A percentile compares a stretch with the other conserved stretches of the same genome.
Evolutionary conservation across 2,329 filamentous ascomycete species (phyloP).

Genomic region (Cercospora zeina): DNA sequence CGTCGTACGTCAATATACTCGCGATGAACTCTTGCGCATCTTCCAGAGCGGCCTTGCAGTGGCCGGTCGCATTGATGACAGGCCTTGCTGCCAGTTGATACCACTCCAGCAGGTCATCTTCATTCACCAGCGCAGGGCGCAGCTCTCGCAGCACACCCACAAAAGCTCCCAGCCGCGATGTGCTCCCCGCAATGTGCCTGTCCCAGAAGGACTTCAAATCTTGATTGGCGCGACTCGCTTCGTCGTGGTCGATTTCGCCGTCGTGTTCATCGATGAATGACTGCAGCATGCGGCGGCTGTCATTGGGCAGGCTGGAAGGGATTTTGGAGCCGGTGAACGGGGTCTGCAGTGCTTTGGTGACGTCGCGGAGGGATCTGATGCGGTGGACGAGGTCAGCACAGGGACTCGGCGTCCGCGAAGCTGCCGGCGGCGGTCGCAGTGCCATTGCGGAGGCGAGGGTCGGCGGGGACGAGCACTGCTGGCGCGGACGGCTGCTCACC

Average conservation of each 20-base stretch:
- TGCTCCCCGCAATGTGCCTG: conserved; percentile 59
- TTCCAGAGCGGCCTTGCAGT: conserved; percentile 63
- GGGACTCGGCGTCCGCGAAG: conserved; percentile 17
- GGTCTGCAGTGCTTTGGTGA: conserved; percentile 49
- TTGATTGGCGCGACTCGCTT: conserved; percentile 66
- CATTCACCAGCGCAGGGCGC: conserved; percentile 63
- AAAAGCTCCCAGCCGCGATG: conserved; percentile 65
- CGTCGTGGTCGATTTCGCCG: conserved; percentile 58
- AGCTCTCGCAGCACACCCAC: conserved; percentile 66
- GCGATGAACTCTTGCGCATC: conserved; percentile 67
- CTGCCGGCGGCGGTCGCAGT: not conserved
- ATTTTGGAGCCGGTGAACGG: conserved; percentile 47
- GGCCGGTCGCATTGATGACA: conserved; percentile 57
- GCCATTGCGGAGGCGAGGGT: conserved; percentile 4
- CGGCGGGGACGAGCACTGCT: not conserved
- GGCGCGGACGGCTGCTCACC: not conserved
- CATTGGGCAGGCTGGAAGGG: conserved; percentile 63
- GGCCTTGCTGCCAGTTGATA: conserved; percentile 65
- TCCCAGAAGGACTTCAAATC: conserved; percentile 69
- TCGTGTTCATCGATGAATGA: conserved; percentile 67
- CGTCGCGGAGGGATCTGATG: conserved; percentile 51
- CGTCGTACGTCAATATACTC: conserved; percentile 64
- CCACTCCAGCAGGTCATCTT: conserved; percentile 67
- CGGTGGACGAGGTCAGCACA: conserved; percentile 13
- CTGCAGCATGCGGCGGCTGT: conserved; percentile 43